Evolutionary conservation across 2,329 filamentous ascomycete genomes (phyloP), one percentile per base, ranked within the genome.

Genomic region (Xylariaceae sp.): DNA sequence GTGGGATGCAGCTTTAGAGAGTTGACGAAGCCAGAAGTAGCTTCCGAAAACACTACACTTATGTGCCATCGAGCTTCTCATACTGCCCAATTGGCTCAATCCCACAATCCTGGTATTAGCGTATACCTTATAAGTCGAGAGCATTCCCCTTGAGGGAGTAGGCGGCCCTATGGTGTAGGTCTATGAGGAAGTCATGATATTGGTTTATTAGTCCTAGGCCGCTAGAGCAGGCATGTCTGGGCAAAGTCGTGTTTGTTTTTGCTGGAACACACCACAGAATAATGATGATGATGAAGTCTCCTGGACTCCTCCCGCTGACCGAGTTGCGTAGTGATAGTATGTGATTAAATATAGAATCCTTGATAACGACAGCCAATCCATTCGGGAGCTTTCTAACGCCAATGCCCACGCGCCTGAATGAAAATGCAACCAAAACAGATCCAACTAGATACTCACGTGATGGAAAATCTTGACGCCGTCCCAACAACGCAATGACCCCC

Each of bases 361-460:
- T 48, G 29, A 52, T 48, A 37, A 39, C 45, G 40, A 40, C 23
- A 26, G 21, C 41, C 50, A 24, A 39, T 58, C 55, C 33, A 50
- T n/a, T 37, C 51, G 16, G 34, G 17, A 24, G 23, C 24, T 33
- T 40, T 56, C 44, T 21, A 31, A 50, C 54, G 14, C 45, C 47
- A 56, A 61, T 43, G 50, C 43, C 56, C 41, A 41, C 40, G 47
- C 45, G 50, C 51, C 47, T 31, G 37, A 41, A 34, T 50, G 21
- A 45, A 59, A 53, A 45, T 17, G 43, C 36, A 54, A 48, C 37
- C 41, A 24, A 46, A 33, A 29, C 31, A 34, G 36, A 34, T 12
- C 41, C 48, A 28, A 34, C 28, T 50, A 41, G 51, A 53, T 17
- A 39, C 50, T 55, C 54, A 55, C 50, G 54, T 61, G 43, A 50